Conservation (phyloP, 768 basidiomycete species). For the Ramaria rubella region DNA sequence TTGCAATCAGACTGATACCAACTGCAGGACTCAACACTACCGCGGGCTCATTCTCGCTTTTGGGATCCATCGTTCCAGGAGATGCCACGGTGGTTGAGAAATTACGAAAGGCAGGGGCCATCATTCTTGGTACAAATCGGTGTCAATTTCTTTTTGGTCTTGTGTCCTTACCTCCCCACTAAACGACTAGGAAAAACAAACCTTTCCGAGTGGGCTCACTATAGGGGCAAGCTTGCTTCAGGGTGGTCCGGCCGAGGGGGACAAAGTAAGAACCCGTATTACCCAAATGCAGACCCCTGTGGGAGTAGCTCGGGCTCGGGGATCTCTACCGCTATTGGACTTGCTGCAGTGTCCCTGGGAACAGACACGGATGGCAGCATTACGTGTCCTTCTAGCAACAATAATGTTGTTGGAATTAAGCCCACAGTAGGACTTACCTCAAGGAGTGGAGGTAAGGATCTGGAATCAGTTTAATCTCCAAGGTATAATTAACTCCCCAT, state of each 20-base stretch:
- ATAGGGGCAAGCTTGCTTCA: slow-evolving; percentile 30
- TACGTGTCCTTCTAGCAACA: slow-evolving; percentile 34
- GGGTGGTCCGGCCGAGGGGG: slow-evolving; percentile 45
- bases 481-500: background rate
- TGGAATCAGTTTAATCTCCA: background rate
- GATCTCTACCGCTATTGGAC: slow-evolving; percentile 34
- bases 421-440: slow-evolving; percentile 38
- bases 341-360: slow-evolving; percentile 39
- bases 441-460: slow-evolving; percentile 28
- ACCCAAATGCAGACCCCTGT: slow-evolving; percentile 34
- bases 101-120: slow-evolving; percentile 30
- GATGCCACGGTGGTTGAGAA: slow-evolving; percentile 25
- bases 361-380: slow-evolving; percentile 46
- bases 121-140: slow-evolving; percentile 28
- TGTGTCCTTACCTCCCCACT: background rate
- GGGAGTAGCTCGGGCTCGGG: slow-evolving; percentile 40
- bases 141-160: too few relatives aligned
- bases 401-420: slow-evolving; percentile 37
- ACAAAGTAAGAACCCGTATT: slow-evolving; percentile 37
- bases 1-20: background rate
- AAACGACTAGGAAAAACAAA: slow-evolving; percentile 30
- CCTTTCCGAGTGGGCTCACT: slow-evolving; percentile 39
- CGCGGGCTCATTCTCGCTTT: slow-evolving; percentile 27
- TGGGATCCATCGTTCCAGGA: slow-evolving; percentile 27
- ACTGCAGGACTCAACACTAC: slow-evolving; percentile 14